A percentile compares a stretch with the other conserved stretches of the same genome.
These are phyloP conservation scores for Colletotrichum godetiae DNA, from an alignment of 2,329 filamentous ascomycete genomes.

Conservation along the genomic window DNA sequence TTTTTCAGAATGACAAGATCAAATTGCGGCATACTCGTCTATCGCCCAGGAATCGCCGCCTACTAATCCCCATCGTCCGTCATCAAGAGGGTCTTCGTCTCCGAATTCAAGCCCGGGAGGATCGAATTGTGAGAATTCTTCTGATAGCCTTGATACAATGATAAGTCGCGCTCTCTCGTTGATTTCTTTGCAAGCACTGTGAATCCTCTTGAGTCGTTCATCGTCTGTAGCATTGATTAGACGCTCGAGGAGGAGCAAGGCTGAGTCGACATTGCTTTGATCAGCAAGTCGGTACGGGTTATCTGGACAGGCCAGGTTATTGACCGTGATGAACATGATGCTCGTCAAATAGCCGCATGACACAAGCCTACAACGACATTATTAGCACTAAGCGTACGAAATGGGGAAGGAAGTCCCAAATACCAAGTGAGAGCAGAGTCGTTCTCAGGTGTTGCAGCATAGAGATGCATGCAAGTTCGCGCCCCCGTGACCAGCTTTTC, in stretches of 20 bases:
- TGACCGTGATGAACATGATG: conserved; percentile 31
- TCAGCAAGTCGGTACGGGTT: not conserved
- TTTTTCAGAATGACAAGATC: not conserved
- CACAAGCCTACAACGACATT: not conserved
- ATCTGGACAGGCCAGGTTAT: conserved; percentile 18
- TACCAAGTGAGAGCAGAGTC: conserved; percentile 31
- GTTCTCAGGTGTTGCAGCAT: conserved; percentile 14
- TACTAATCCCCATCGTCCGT: conserved; percentile 6
- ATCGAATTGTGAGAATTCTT: not conserved
- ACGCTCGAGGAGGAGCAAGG: conserved; percentile 9
- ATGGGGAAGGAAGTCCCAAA: not conserved
- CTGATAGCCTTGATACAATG: not conserved
- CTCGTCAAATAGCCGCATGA: conserved; percentile 29
- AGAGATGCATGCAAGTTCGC: conserved; percentile 27
- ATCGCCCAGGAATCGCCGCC: not conserved
- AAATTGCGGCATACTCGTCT: not conserved
- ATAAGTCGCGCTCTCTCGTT: conserved; percentile 7
- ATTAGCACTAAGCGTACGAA: not conserved
- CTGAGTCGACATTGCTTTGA: conserved; percentile 30
- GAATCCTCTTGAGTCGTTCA: conserved; percentile 4
- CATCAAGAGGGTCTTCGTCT: conserved; percentile 10
- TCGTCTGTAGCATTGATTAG: conserved; percentile 15
- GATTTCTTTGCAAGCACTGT: conserved; percentile 23
- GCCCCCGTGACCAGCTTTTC: conserved; percentile 17
- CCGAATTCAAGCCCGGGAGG: conserved; percentile 17